Evolutionary conservation across 176 grass and related monocot genomes (phyloP), one percentile per base, ranked within the genome.

Genomic region (Luzula sylvatica): DNA sequence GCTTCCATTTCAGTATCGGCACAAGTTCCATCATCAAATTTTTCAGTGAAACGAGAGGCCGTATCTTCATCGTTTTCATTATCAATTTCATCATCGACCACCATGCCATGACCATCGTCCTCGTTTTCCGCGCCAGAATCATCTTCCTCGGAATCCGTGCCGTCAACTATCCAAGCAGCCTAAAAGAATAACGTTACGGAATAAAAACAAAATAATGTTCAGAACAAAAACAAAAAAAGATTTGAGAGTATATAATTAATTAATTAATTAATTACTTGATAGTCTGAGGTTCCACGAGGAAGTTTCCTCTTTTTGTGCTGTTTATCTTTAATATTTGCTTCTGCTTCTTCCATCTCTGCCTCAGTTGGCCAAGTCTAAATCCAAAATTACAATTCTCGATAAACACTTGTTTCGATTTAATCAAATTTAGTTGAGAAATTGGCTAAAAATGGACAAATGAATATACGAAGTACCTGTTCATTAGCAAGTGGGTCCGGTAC

Each of bases 121-220:
- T 65, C 68, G 59, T 66, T 73, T 35, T 69, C 72, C 55, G 73
- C 67, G 40, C 79, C 72, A 41, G 69, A 83, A 44, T 71, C 58
- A 11, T 55, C 68, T 58, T 66, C 67, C 76, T 95, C 85, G 63
- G 71, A 62, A 40, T 89, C 92, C 20, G 65, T 71, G 58, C 84
- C 79, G 58, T 94, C 84, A 53, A 89, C 32, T 71, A 96, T 96
- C 92, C 92, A 96, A 52, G 92, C 67, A 72, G 92, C 85, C 92
- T 96, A 20, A 4, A 47, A 19, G 22, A 11, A 43, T 27, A 65
- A 48, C 7, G 28, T 1, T n/a, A 12, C 8, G 2, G 27, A 46
- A 17, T n/a, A 26, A 15, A 46, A 23, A 16, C 12, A n/a, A 19
- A 24, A 32, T 42, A 30, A 45, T 11, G 38, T 17, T 32, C 11